Base-by-base conservation (phyloP, 2,329 filamentous ascomycete species). In the Ceratocystis eucalypticola region DNA sequence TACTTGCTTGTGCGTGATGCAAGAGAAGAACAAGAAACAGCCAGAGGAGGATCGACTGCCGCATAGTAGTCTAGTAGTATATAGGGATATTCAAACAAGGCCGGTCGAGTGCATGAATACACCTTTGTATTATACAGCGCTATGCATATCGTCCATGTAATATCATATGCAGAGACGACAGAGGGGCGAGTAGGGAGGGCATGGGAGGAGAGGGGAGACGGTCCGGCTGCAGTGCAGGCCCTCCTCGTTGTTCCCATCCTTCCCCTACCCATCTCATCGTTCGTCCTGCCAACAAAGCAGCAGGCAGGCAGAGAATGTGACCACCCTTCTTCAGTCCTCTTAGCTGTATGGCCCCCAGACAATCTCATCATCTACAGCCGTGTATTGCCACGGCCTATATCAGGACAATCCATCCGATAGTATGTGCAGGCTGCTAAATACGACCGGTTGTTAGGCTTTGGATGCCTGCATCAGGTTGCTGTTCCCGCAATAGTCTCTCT, bases 1-100 rank as follows among this genome's bases (percentile, higher is more conserved):
- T 59, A 33, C 55, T 59, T 59, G 55, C 55, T 22, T 59, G 53
- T 57, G 53, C 53, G 25, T 57, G 28, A 59, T 37, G 55, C 55
- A 59, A 59, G 55, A 59, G 55, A 59, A 59, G 55, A 30, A n/a
- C 25, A 41, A 41, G 37, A 41, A 41, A 41, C 37, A 41, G 37
- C 12, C 37, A 41, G 55, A 37, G 12, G 15, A n/a, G 55, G 30
- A 33, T 59, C 28, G 25, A 59, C 12, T 15, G 30, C 28, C 55
- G 5, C 33, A 33, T 59, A 33, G 8, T 20, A 12, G 3, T 41
- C 37, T 12, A 41, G 37, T 41, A 41, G 37, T 41, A 41, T 41
- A 41, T 41, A 30, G 7, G 28, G 30, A 59, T 37, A 30, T 33
- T 17, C 55, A 20, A 8, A 59, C 55, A 28, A 59, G 33, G 7